These are phyloP conservation scores for Clarireedia sp. DNA, from an alignment of 2,329 filamentous ascomycete species.

Conservation along the genomic window DNA sequence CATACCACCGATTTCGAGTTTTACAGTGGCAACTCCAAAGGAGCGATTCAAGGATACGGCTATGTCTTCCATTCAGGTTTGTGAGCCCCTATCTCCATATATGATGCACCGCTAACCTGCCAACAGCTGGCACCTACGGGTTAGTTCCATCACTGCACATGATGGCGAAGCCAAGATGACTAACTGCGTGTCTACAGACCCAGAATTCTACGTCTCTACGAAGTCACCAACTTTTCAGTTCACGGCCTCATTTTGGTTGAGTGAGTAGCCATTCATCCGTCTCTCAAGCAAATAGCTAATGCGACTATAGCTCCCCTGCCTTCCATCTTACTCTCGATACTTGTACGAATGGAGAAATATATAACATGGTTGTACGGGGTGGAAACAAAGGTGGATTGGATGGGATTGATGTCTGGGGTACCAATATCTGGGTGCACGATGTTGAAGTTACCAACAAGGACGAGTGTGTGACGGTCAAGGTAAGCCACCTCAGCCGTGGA, in stretches of 20 bases:
- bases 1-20: conserved; percentile 45
- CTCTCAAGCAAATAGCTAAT: background rate
- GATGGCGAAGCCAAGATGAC: background rate
- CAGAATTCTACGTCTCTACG: conserved; percentile 17
- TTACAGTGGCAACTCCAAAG: conserved; percentile 42
- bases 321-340: conserved; percentile 42
- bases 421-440: conserved; percentile 51
- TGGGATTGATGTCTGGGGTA: conserved; percentile 46
- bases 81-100: background rate
- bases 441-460: conserved; percentile 55
- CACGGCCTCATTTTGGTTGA: conserved; percentile 22
- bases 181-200: conserved; percentile 14
- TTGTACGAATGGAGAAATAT: conserved; percentile 44
- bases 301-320: conserved; percentile 14
- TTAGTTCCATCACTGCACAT: no score
- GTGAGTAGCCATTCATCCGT: conserved; percentile 4
- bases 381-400: conserved; percentile 45
- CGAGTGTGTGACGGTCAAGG: conserved; percentile 51
- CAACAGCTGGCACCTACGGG: conserved; percentile 6
- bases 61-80: conserved; percentile 37
- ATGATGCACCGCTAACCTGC: background rate
- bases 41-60: conserved; percentile 45
- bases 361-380: conserved; percentile 48
- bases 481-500: background rate
- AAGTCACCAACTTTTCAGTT: conserved; percentile 19